Base-by-base conservation (phyloP, 192 early-diverging fungal species). In the Backusella tuberculispora region DNA sequence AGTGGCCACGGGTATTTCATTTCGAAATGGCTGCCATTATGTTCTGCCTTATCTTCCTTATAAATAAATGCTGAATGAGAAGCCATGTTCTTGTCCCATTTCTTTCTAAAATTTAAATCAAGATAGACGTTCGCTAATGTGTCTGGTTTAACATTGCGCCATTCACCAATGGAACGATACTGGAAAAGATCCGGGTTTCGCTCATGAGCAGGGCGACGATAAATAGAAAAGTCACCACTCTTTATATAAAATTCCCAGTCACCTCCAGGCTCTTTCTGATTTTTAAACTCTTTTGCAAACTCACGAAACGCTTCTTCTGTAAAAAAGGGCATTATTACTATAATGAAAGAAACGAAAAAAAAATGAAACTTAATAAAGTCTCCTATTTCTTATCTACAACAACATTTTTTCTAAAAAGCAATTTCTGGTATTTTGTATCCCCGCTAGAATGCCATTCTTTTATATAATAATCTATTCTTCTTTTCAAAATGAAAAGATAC, bases 41-140 rank as follows among this genome's bases (percentile, higher is more conserved):
- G 10, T 19, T 42, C 53, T 26, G 15, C 14, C 56, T 56, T 73
- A 45, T 69, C 85, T 87, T 68, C 81, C 80, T n/a, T 78, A 75
- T 74, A 82, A 85, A 44, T 78, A 78, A 63, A 84, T 82, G 43
- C 74, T 74, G 41, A 67, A 75, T 48, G 80, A 80, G 76, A 73
- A 34, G 84, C 76, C 86, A 87, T 87, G 69, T 87, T 84, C 70
- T 81, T 83, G 69, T 87, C 86, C 86, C 86, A 87, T 44, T 66
- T 80, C 73, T 79, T 84, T 48, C 86, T 85, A 73, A 84, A 85
- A 56, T 83, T 80, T 8, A 85, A 78, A 75, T 87, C 86, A 7
- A 83, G 78, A 48, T 85, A 87, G 47, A 87, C 86, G 40, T 82
- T 83, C 14, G 83, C 80, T 4, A 87, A 78, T 10, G 84, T 73